phyloP scores from a whole-genome alignment of 2,329 filamentous ascomycete genomes.

The Hypoxylon sp. region DNA sequence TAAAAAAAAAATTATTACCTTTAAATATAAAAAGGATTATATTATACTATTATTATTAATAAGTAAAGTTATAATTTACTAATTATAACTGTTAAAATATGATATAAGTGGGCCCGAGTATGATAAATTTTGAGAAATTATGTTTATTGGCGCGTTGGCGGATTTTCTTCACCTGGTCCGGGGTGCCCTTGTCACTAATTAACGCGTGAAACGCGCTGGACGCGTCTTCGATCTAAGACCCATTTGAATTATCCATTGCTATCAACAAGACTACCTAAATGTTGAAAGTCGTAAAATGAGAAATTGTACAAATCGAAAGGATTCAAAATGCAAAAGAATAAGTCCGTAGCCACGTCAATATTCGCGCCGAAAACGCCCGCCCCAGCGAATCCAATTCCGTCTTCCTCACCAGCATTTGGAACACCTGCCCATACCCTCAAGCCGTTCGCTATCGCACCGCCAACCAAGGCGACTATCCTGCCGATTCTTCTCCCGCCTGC shows the following conservation, averaged over 20 bases:
- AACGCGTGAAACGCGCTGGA: slow-evolving; percentile 50
- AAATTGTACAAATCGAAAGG: neutral
- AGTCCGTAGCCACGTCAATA: slow-evolving; percentile 55
- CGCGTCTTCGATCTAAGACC: slow-evolving; percentile 44
- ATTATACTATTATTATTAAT: too few relatives aligned
- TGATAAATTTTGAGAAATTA: too few relatives aligned
- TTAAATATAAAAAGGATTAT: too few relatives aligned
- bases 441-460: slow-evolving; percentile 69
- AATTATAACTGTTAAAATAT: too few relatives aligned
- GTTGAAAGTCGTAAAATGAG: slow-evolving; percentile 8
- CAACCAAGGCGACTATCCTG: slow-evolving; percentile 75
- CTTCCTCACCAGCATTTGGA: slow-evolving; percentile 90
- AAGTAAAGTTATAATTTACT: too few relatives aligned
- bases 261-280: neutral
- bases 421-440: slow-evolving; percentile 86
- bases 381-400: slow-evolving; percentile 76
- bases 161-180: too few relatives aligned
- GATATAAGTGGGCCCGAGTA: too few relatives aligned
- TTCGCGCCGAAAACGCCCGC: slow-evolving; percentile 58
- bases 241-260: slow-evolving; percentile 25
- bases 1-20: too few relatives aligned
- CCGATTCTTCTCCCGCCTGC: slow-evolving; percentile 91
- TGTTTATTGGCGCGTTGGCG: too few relatives aligned
- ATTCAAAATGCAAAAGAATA: slow-evolving; percentile 50
- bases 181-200: slow-evolving; percentile 46